phyloP scores from a whole-genome alignment of 805 yeast genomes.

The Zygosaccharomyces lentus region DNA sequence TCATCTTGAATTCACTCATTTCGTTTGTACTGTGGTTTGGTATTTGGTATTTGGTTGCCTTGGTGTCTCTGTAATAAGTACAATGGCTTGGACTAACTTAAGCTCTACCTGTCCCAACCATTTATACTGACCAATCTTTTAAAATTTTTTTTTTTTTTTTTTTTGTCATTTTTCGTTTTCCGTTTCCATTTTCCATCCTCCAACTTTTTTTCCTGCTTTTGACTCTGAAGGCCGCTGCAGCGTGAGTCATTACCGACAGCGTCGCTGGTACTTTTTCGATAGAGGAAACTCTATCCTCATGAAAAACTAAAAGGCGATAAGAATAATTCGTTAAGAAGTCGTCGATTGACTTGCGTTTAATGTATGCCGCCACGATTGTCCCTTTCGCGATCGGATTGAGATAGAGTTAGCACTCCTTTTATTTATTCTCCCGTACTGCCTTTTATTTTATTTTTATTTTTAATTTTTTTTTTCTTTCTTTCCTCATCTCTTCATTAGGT shows the following conservation, averaged over 20 bases:
- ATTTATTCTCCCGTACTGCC: no score
- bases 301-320: no score
- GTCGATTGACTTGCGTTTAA: no score
- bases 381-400: no score
- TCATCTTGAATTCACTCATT: slow-evolving; percentile 44
- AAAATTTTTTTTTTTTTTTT: background rate
- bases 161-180: background rate
- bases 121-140: background rate
- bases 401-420: no score
- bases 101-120: background rate
- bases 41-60: background rate
- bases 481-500: background rate
- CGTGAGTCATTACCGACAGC: background rate
- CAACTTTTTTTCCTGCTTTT: background rate
- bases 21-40: background rate
- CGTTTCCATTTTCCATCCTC: background rate
- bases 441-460: background rate
- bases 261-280: slow-evolving; percentile 1
- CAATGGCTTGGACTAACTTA: background rate
- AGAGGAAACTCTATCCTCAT: slow-evolving; percentile 3
- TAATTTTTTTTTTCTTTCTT: background rate
- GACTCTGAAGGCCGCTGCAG: slow-evolving; percentile 3
- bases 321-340: no score
- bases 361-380: no score
- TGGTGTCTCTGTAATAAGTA: background rate